These are phyloP conservation scores for Venturia pyrina DNA, from an alignment of 2,329 filamentous ascomycete genomes.

Conservation along the genomic window DNA sequence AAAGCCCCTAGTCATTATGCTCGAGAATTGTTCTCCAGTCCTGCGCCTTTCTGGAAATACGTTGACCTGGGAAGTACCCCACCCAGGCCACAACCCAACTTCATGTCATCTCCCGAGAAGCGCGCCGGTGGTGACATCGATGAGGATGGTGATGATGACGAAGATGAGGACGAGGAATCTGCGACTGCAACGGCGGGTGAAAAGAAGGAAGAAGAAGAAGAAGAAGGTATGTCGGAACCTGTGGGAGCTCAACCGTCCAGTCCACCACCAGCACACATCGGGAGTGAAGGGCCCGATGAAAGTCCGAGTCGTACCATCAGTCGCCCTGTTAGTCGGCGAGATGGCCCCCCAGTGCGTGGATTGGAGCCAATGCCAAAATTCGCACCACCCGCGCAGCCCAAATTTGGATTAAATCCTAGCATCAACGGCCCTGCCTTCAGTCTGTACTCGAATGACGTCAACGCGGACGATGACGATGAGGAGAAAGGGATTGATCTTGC, in stretches of 20 bases:
- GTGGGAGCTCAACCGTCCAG: conserved; percentile 14
- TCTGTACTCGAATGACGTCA: neutral
- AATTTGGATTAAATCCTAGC: neutral
- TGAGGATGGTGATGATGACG: conserved; percentile 20
- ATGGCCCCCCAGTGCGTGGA: neutral
- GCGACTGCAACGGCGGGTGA: conserved; percentile 25
- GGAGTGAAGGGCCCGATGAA: conserved; percentile 6
- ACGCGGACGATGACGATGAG: conserved; percentile 8
- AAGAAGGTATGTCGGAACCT: conserved; percentile 3
- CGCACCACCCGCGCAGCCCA: conserved; percentile 6
- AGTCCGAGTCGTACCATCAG: conserved; percentile 14
- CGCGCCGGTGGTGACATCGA: conserved; percentile 28
- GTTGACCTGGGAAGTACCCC: conserved; percentile 64
- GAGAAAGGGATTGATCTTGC: conserved; percentile 8
- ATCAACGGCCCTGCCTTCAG: conserved; percentile 5
- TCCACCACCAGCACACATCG: conserved; percentile 4
- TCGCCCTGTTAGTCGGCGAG: conserved; percentile 13
- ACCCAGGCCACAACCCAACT: conserved; percentile 27
- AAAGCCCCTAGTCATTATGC: conserved; percentile 77
- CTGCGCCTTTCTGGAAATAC: conserved; percentile 83
- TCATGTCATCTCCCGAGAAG: conserved; percentile 15
- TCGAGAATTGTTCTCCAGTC: conserved; percentile 60
- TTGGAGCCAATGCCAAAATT: conserved; percentile 1
- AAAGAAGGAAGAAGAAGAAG: conserved; percentile 19
- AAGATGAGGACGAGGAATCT: conserved; percentile 23